A percentile compares a stretch with the other conserved stretches of the same genome.
Conservation (phyloP, 805 yeast species). For the Jamesozyma spencerorum region DNA sequence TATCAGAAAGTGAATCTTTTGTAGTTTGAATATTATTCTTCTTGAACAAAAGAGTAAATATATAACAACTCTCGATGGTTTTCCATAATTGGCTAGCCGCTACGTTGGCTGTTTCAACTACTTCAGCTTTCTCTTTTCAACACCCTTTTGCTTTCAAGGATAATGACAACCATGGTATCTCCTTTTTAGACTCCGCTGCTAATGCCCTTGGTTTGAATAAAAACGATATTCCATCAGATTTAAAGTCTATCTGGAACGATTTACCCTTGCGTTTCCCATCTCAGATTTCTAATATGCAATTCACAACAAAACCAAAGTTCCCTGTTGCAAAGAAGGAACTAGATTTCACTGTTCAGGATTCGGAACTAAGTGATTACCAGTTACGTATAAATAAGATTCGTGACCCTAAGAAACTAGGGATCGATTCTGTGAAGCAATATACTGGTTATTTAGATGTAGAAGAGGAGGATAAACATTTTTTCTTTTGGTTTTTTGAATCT, state of each 20-base stretch:
- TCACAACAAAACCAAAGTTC: conserved; percentile 40
- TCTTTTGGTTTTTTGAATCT: conserved; percentile 78
- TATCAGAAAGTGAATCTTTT: too few species aligned
- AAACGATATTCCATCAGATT: conserved; percentile 32
- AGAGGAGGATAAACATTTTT: conserved; percentile 80
- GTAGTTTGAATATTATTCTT: too few species aligned
- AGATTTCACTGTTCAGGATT: conserved; percentile 27
- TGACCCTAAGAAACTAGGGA: conserved; percentile 59
- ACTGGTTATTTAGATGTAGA: conserved; percentile 79
- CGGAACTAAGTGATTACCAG: conserved; percentile 37
- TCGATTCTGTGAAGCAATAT: conserved; percentile 75
- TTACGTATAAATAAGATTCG: conserved; percentile 49
- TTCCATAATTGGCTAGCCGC: too few species aligned
- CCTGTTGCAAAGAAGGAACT: conserved; percentile 18
- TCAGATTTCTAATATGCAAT: conserved; percentile 40
- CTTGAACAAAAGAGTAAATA: too few species aligned
- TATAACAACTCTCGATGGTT: too few species aligned
- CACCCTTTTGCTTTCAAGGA: conserved; percentile 22
- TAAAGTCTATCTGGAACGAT: conserved; percentile 52
- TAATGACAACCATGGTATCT: not conserved
- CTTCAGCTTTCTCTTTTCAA: conserved; percentile 26
- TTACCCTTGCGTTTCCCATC: conserved; percentile 53
- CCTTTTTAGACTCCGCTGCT: conserved; percentile 40
- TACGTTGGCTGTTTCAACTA: too few species aligned
- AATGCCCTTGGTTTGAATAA: conserved; percentile 29